A percentile compares a stretch with the other conserved stretches of the same genome.
phyloP scores from a whole-genome alignment of 148 eudicot genomes.

The Polygonum maritimum region DNA sequence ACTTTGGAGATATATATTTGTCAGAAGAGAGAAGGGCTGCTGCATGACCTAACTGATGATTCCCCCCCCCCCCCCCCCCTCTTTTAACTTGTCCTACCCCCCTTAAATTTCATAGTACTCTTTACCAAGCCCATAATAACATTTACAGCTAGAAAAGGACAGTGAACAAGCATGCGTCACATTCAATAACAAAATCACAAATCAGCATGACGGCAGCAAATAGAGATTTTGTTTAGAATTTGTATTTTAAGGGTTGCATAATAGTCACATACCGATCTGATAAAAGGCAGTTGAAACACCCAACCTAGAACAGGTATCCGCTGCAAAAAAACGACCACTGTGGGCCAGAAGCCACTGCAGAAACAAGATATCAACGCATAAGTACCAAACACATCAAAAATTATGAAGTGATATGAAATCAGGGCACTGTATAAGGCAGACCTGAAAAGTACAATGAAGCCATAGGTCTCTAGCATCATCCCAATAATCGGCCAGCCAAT shows the following conservation, averaged over 20 bases:
- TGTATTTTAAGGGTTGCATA: neutral
- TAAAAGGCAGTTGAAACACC: conserved; percentile 77
- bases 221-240: neutral
- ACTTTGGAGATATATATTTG: neutral
- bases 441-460: conserved; percentile 94
- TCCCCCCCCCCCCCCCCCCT: neutral
- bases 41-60: neutral
- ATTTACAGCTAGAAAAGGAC: neutral
- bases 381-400: neutral
- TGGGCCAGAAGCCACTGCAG: conserved; percentile 98
- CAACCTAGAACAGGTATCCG: conserved; percentile 90
- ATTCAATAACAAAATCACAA: neutral
- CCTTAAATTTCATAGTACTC: neutral
- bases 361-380: conserved; percentile 12
- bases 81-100: neutral
- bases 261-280: conserved; percentile 70
- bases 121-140: neutral
- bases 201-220: neutral
- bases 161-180: neutral
- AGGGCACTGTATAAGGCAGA: conserved; percentile 10
- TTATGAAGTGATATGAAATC: neutral
- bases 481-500: conserved; percentile 93
- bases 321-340: conserved; percentile 73
- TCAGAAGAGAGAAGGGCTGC: neutral
- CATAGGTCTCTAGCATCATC: conserved; percentile 87